Base-by-base conservation (phyloP, 257 asterid species). In the Verbena officinalis region DNA sequence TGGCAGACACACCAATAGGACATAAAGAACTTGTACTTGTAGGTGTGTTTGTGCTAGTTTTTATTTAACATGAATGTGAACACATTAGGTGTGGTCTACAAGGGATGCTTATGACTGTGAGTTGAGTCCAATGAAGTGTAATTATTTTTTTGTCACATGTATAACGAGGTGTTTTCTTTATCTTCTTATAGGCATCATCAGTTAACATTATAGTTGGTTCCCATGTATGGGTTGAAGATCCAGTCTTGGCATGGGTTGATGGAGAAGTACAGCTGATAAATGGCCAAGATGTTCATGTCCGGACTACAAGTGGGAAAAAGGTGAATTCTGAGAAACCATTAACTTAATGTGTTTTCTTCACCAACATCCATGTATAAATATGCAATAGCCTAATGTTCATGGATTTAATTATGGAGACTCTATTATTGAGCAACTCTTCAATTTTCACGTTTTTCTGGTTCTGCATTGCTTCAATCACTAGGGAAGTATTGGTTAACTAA, bases 141-240 rank as follows among this genome's bases (percentile, higher is more conserved):
- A 24, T 36, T 33, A 14, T 34, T 61, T 48, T 60, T 31, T 45
- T 63, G 19, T 40, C 51, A 40, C 53, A 67, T 48, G 30, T 54
- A 55, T 64, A 59, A 71, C 66, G 56, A 64, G 30, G 36, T 63
- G 0, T 58, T 62, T 23, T 51, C 24, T 22, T 8, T 27, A 36
- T 62, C 33, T 43, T 44, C 52, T 54, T 84, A 76, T 83, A 89
- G 95, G 91, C 89, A 54, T 76, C 94, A 43, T 43, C 80, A 6
- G 91, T 83, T 63, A 90, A 90, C 73, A 87, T 90, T 20, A 87
- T 69, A 27, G 94, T 82, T 49, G 95, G 97, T 71, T 87, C 97
- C 65, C 90, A 87, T 73, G 95, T 85, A 43, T 90, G 97, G 97
- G 80, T 81, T 72, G 97, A 90, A 77, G 97, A 90, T 75, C 83